Base-by-base conservation (phyloP, 768 basidiomycete species). In the Infundibulicybe gibba region DNA sequence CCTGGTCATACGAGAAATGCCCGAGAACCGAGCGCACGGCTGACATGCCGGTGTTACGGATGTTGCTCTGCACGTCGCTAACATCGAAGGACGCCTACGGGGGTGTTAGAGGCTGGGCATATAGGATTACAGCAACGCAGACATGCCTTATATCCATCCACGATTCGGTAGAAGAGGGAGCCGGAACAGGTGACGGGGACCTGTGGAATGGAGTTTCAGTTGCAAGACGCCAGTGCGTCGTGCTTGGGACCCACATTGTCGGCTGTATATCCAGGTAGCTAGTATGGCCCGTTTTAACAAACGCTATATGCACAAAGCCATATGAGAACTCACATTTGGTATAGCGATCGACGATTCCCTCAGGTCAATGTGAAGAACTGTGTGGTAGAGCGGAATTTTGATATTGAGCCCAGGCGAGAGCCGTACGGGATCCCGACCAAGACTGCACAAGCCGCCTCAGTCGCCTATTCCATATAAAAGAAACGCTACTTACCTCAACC, bases 11-110 rank as follows among this genome's bases (percentile, higher is more conserved):
- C 3, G 69, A 63, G 54, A 79, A 79, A 21, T 64, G 63, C 14
- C 79, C 79, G 6, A 81, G 62, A 16, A 79, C 72, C 20, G 75
- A 73, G n/a, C 79, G 67, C 56, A 80, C 69, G 3, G 77, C 79
- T 2, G 75, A 77, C 17, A 72, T 79, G 13, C 78, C 78, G 5
- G 75, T 77, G 47, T 76, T 76, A 45, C 68, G 67, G 20, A 80
- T 72, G 51, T 79, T 80, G 8, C 56, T 58, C 40, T 71, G 62
- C 13, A 79, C 74, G 45, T 79, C 65, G 48, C 73, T 71, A 0
- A 80, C 72, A 16, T 61, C 65, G 55, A 79, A 81, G 49, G 75
- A 77, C 0, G 79, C 77, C 61, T 69, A 19, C 8, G 25, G 8
- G n/a, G 19, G 32, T 12, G 40, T 12, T 2, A 49, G 33, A 40